phyloP scores from a whole-genome alignment of 1,139 yeast species.

The Arxiozyma telluris region DNA sequence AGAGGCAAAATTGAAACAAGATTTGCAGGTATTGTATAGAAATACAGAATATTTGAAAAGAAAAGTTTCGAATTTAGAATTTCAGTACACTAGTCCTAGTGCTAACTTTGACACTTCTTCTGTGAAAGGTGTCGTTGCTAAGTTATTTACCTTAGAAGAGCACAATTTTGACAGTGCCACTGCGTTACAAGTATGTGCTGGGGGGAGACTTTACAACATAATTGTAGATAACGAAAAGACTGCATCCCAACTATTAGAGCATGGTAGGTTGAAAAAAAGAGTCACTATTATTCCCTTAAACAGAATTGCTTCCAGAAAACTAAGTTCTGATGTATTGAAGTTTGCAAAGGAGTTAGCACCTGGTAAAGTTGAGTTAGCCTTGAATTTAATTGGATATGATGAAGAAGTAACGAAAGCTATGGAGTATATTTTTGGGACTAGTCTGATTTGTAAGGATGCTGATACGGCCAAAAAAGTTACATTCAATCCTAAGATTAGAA shows the following conservation, averaged over 20 bases:
- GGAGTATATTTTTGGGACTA: constrained; percentile 85
- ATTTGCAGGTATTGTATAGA: constrained; percentile 37
- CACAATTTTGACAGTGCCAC: constrained; percentile 54
- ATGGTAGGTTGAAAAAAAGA: constrained; percentile 68
- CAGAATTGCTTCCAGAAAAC: constrained; percentile 56
- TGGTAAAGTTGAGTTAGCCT: constrained; percentile 77
- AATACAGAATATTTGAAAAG: constrained; percentile 53
- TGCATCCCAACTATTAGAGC: constrained; percentile 72
- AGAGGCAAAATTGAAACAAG: constrained; percentile 34
- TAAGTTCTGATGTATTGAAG: constrained; percentile 38
- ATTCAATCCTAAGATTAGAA: constrained; percentile 69
- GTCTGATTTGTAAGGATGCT: constrained; percentile 78
- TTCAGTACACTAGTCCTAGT: constrained; percentile 58
- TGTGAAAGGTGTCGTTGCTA: constrained; percentile 88
- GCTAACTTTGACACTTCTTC: constrained; percentile 50
- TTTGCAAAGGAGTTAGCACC: constrained; percentile 58
- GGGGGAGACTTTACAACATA: constrained; percentile 80
- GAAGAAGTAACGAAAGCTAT: constrained; percentile 67
- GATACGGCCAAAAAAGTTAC: constrained; percentile 83
- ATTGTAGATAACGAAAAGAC: constrained; percentile 83
- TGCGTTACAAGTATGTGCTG: constrained; percentile 92
- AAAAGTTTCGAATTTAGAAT: constrained; percentile 66
- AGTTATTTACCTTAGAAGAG: constrained; percentile 58
- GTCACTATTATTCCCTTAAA: constrained; percentile 91
- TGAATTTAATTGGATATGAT: constrained; percentile 70